Conservation (phyloP, 108 stramenopile genomes). For the Skeletonema tropicum region DNA sequence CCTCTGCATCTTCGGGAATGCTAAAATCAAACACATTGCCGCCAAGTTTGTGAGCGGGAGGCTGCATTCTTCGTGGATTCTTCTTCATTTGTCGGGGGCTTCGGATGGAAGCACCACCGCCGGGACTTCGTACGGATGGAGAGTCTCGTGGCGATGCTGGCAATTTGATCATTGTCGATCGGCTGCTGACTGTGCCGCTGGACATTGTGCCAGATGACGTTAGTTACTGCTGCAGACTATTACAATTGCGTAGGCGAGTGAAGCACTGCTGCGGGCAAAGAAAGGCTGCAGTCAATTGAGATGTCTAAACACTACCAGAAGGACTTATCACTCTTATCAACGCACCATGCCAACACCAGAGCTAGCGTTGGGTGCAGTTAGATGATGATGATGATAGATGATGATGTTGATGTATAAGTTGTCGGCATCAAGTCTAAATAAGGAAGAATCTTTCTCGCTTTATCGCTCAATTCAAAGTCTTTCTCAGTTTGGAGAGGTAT, state of each 20-base stretch:
- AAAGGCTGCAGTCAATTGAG: too few species aligned
- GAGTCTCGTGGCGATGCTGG: constrained; percentile 3
- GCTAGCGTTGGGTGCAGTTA: background rate
- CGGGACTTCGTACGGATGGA: background rate
- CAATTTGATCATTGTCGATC: constrained; percentile 1
- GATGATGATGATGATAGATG: too few species aligned
- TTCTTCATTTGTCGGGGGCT: background rate
- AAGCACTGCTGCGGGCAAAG: too few species aligned
- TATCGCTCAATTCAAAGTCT: background rate
- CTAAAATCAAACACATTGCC: background rate
- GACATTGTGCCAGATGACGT: background rate
- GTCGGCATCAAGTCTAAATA: background rate
- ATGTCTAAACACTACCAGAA: too few species aligned
- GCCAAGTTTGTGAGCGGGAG: background rate
- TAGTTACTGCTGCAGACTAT: background rate
- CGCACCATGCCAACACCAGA: background rate
- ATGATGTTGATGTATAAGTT: too few species aligned
- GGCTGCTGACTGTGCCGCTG: background rate
- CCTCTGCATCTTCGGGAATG: background rate
- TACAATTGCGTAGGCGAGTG: background rate
- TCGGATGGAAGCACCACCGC: background rate
- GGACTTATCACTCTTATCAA: background rate
- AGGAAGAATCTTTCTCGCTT: background rate
- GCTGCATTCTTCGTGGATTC: background rate
- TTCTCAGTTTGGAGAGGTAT: background rate